These are phyloP conservation scores for Brasenia schreberi DNA, from an alignment of 164 flowering plant species.

Conservation along the genomic window DNA sequence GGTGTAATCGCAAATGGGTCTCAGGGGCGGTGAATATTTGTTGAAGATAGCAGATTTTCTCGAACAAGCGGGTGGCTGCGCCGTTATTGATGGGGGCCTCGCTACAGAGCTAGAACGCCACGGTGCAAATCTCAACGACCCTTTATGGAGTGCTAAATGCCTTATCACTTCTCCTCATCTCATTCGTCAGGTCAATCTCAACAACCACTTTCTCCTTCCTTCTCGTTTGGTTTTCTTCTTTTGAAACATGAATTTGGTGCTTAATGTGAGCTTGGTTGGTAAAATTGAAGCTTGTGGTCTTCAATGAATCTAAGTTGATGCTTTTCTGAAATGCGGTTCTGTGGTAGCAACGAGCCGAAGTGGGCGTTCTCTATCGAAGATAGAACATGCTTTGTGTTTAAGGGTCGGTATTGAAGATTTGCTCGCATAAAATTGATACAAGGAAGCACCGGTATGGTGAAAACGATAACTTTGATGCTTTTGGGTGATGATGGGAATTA, in stretches of 20 bases:
- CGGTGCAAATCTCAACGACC: constrained; percentile 84
- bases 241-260: not conserved
- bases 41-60: constrained; percentile 32
- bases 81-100: constrained; percentile 88
- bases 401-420: too few species aligned
- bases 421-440: too few species aligned
- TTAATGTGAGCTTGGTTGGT: not conserved
- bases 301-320: too few species aligned
- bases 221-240: not conserved
- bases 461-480: not conserved
- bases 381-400: not conserved
- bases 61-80: constrained; percentile 44
- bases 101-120: constrained; percentile 91
- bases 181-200: constrained; percentile 34
- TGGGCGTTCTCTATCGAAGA: too few species aligned
- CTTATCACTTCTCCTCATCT: constrained; percentile 73
- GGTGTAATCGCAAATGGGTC: constrained; percentile 1
- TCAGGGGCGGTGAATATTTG: not conserved
- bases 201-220: not conserved
- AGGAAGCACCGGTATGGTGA: too few species aligned
- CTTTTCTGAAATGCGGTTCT: too few species aligned
- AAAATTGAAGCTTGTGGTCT: not conserved
- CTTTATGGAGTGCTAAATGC: constrained; percentile 96
- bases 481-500: too few species aligned
- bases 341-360: too few species aligned